A percentile compares a stretch with the other conserved stretches of the same genome.
Conservation (phyloP, 164 flowering plant genomes). For the Magnolia officinalis region DNA sequence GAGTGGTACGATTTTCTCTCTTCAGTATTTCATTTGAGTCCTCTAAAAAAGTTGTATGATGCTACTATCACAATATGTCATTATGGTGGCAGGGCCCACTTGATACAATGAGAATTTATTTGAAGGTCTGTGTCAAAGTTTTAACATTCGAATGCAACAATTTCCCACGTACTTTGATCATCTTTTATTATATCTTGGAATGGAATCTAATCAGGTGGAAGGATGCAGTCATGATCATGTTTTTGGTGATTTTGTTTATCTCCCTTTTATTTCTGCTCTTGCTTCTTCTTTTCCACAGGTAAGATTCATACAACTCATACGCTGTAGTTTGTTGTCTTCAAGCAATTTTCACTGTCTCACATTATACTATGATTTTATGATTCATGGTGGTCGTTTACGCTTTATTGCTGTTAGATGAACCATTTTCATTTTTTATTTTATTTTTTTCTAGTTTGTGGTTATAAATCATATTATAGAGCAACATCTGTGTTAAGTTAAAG, state of each 20-base stretch:
- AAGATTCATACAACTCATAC: slow-evolving; percentile 4
- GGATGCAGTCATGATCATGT: slow-evolving; percentile 55
- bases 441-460: neutral
- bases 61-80: too few relatives aligned
- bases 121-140: neutral
- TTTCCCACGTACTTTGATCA: neutral
- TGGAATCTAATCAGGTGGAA: slow-evolving; percentile 64
- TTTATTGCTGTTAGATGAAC: neutral
- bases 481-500: too few relatives aligned
- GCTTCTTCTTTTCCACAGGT: slow-evolving; percentile 85
- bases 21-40: too few relatives aligned
- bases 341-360: neutral
- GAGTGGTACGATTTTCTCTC: slow-evolving; percentile 51
- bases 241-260: slow-evolving; percentile 51
- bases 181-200: neutral
- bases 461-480: neutral
- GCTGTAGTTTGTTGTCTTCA: neutral
- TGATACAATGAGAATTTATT: neutral
- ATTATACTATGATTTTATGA: neutral
- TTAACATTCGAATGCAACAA: neutral
- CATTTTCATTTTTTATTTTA: neutral
- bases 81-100: neutral
- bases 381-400: neutral
- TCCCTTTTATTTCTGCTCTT: slow-evolving; percentile 63
- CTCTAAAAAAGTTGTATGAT: too few relatives aligned